Percentiles rank a stretch among this genome's conserved stretches.
phyloP scores from a whole-genome alignment of 2,329 filamentous ascomycete genomes.

The Scedosporium aurantiacum region DNA sequence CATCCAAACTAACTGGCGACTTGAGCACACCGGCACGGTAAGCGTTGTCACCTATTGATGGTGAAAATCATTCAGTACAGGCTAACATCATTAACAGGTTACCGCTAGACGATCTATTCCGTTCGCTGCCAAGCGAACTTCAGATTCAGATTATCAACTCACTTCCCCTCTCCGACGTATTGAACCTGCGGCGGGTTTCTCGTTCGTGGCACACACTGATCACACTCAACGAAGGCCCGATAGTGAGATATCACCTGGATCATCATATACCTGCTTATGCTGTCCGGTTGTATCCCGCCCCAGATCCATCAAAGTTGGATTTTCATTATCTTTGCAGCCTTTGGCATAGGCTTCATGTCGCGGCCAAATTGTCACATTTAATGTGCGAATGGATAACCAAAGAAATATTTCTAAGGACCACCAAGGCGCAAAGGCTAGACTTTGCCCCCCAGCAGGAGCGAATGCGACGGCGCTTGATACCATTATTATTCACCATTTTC shows the following conservation, averaged over 20 bases:
- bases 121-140: slow-evolving; percentile 47
- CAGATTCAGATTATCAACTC: slow-evolving; percentile 52
- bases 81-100: slow-evolving; percentile 22
- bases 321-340: slow-evolving; percentile 53
- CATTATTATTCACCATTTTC: slow-evolving; percentile 53
- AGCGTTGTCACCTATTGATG: not conserved
- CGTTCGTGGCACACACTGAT: slow-evolving; percentile 49
- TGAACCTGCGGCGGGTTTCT: slow-evolving; percentile 47
- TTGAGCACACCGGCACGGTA: slow-evolving; percentile 2
- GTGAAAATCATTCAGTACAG: not conserved
- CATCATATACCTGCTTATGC: slow-evolving; percentile 51
- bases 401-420: slow-evolving; percentile 51
- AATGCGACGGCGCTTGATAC: slow-evolving; percentile 54
- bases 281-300: slow-evolving; percentile 44
- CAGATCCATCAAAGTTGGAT: slow-evolving; percentile 35
- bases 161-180: slow-evolving; percentile 47
- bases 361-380: slow-evolving; percentile 48
- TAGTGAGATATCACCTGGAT: slow-evolving; percentile 49
- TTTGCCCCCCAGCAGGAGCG: slow-evolving; percentile 51
- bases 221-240: slow-evolving; percentile 47
- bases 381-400: slow-evolving; percentile 56
- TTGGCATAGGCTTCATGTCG: slow-evolving; percentile 55
- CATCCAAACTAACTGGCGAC: not conserved
- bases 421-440: slow-evolving; percentile 40
- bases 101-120: slow-evolving; percentile 46